These are phyloP conservation scores for Erysimum cheiri DNA, from an alignment of 441 rosid genomes.

Conservation along the genomic window DNA sequence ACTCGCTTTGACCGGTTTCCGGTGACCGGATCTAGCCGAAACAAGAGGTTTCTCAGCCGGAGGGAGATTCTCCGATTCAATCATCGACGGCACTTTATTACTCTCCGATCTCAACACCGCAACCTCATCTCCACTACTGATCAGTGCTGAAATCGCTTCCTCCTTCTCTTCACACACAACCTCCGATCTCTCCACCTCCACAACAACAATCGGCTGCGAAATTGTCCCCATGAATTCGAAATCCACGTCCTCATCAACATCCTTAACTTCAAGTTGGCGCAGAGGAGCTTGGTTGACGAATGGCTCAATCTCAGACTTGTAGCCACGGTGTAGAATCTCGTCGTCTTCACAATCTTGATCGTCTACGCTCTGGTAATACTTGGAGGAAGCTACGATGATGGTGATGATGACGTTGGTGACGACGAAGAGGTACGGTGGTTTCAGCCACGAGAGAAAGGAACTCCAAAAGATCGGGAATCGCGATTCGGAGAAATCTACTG, in stretches of 20 bases:
- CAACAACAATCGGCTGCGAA: not conserved
- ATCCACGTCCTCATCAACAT: constrained; percentile 5
- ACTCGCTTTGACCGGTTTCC: constrained; percentile 58
- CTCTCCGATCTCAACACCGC: constrained; percentile 45
- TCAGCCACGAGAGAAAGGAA: constrained; percentile 62
- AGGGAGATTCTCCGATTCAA: constrained; percentile 45
- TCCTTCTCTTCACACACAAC: constrained; percentile 7
- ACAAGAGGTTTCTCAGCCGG: constrained; percentile 58
- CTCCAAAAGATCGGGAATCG: constrained; percentile 59
- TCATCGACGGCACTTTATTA: constrained; percentile 40
- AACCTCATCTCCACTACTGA: constrained; percentile 45
- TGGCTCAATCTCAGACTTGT: not conserved
- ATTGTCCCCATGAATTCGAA: constrained; percentile 22
- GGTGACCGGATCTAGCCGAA: constrained; percentile 61
- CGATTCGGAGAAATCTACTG: constrained; percentile 47
- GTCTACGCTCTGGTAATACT: constrained; percentile 31
- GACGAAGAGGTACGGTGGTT: constrained; percentile 76
- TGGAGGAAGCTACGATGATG: constrained; percentile 64
- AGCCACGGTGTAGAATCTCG: not conserved
- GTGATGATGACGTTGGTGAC: constrained; percentile 68
- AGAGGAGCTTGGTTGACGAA: constrained; percentile 7
- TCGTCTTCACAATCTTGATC: constrained; percentile 24
- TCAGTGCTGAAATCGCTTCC: constrained; percentile 1
- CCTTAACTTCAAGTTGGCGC: not conserved
- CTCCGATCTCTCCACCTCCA: constrained; percentile 26